Percentiles rank a stretch among this genome's conserved stretches.
phyloP scores from a whole-genome alignment of 768 basidiomycete genomes.

The Leucocoprinus sp. region DNA sequence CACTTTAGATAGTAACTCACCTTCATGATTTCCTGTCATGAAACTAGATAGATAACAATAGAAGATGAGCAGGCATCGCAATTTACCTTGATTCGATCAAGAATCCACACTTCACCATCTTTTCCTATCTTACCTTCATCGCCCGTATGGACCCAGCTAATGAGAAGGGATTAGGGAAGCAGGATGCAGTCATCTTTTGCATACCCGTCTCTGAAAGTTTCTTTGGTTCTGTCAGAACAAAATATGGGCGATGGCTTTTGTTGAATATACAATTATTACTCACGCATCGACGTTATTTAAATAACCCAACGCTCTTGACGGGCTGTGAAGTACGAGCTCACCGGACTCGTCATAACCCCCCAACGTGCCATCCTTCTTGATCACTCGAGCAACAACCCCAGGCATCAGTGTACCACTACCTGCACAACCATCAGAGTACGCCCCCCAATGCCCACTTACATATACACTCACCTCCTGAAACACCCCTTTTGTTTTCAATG shows the following conservation, averaged over 20 bases:
- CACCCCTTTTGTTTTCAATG: constrained; percentile 37
- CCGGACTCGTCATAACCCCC: constrained; percentile 51
- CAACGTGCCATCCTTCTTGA: constrained; percentile 49
- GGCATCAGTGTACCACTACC: constrained; percentile 50
- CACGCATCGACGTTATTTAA: constrained; percentile 54
- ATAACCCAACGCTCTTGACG: constrained; percentile 50
- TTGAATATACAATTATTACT: constrained; percentile 23
- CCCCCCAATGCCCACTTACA: neutral
- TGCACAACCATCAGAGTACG: constrained; percentile 9
- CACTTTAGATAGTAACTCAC: constrained; percentile 11
- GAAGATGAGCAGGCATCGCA: neutral
- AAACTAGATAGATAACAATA: neutral
- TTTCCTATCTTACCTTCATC: constrained; percentile 51
- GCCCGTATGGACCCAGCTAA: constrained; percentile 62
- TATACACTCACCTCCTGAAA: constrained; percentile 38
- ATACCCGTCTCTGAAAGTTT: constrained; percentile 63
- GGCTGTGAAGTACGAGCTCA: constrained; percentile 47
- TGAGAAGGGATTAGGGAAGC: constrained; percentile 5
- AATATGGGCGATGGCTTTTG: neutral
- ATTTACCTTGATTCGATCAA: constrained; percentile 54
- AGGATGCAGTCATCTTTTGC: constrained; percentile 8
- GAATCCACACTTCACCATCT: constrained; percentile 49
- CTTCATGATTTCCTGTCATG: constrained; percentile 38
- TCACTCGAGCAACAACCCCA: constrained; percentile 44
- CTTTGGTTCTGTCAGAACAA: constrained; percentile 40